phyloP scores from a whole-genome alignment of 805 yeast species.

The Sugiyamaella americana region DNA sequence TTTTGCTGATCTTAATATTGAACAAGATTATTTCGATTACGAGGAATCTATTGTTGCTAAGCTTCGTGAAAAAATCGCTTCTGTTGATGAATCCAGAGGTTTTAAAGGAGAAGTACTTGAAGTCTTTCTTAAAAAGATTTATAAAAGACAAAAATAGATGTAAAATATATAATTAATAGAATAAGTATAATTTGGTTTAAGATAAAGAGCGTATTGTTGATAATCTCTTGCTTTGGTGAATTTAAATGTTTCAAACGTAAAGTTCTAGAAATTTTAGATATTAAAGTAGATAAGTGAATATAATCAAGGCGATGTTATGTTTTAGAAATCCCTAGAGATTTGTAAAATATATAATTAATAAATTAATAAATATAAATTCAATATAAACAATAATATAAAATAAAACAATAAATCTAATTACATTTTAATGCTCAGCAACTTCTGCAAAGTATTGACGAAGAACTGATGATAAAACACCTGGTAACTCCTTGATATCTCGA shows the following conservation, averaged over 20 bases:
- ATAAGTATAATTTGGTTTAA: too few species aligned
- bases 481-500: slow-evolving; percentile 79
- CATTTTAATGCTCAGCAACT: slow-evolving; percentile 35
- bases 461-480: slow-evolving; percentile 83
- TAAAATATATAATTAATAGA: background rate
- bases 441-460: slow-evolving; percentile 89
- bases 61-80: slow-evolving; percentile 57
- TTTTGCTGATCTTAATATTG: slow-evolving; percentile 68
- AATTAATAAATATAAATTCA: background rate
- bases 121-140: slow-evolving; percentile 80
- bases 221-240: too few species aligned
- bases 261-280: too few species aligned
- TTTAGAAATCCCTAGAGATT: too few species aligned
- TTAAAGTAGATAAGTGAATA: too few species aligned
- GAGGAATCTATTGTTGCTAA: slow-evolving; percentile 72
- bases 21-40: slow-evolving; percentile 64
- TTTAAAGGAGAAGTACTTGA: slow-evolving; percentile 82
- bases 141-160: slow-evolving; percentile 79
- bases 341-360: slow-evolving; percentile 2
- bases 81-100: slow-evolving; percentile 86
- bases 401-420: slow-evolving; percentile 1
- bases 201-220: background rate
- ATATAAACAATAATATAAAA: background rate
- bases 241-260: too few species aligned
- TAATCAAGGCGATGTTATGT: too few species aligned